Conservation (phyloP, 129 eudicot genomes). For the Lactuca sativa region DNA sequence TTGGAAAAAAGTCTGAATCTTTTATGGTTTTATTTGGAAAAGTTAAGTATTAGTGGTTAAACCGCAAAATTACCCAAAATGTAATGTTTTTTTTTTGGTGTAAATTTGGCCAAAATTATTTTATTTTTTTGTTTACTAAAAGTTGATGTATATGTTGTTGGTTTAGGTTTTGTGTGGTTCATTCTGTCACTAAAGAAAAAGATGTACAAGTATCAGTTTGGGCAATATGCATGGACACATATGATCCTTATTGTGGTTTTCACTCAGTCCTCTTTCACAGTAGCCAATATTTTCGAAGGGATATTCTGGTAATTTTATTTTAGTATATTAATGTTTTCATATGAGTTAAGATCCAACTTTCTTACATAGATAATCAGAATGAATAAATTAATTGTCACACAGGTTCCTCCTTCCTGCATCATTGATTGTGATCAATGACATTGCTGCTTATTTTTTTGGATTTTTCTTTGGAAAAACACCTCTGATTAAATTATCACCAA, state of each 20-base stretch:
- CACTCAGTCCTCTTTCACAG: constrained; percentile 92
- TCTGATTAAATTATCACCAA: constrained; percentile 87
- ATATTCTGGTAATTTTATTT: constrained; percentile 68
- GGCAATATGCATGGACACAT: constrained; percentile 99
- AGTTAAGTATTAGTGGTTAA: no score
- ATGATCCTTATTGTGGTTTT: constrained; percentile 97
- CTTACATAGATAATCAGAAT: neutral
- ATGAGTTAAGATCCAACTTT: neutral
- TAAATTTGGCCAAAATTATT: no score
- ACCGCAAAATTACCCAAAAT: no score
- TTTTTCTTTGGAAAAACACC: constrained; percentile 98
- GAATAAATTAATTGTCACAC: constrained; percentile 28
- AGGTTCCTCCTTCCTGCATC: constrained; percentile 99
- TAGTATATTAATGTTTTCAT: no score
- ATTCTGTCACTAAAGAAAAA: constrained; percentile 91
- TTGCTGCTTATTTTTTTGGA: constrained; percentile 91
- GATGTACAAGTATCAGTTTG: constrained; percentile 99
- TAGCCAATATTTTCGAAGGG: constrained; percentile 97
- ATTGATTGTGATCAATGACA: constrained; percentile 86
- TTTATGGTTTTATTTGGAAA: no score
- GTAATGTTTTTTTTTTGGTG: neutral
- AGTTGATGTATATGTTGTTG: constrained; percentile 5
- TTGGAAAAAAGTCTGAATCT: no score
- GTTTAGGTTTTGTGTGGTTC: constrained; percentile 94
- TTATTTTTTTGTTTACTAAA: no score